Evolutionary conservation across 768 basidiomycete genomes (phyloP).

Genomic region (Russula virescens): DNA sequence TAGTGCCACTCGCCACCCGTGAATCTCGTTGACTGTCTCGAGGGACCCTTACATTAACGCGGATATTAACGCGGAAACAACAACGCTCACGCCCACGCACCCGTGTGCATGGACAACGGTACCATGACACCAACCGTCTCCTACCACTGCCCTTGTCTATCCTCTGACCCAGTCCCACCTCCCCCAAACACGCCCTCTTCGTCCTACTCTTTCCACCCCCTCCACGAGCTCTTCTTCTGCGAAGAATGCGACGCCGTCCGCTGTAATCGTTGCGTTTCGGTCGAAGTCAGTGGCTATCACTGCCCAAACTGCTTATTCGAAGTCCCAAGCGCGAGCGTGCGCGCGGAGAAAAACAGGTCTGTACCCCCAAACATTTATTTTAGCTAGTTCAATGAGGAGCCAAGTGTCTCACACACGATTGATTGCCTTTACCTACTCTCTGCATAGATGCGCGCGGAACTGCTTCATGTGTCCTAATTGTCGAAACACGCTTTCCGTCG

Average conservation of each 20-base stretch:
- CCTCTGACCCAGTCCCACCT: conserved; percentile 53
- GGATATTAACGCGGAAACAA: neutral
- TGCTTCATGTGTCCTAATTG: conserved; percentile 97
- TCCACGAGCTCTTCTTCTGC: conserved; percentile 90
- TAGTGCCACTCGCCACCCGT: neutral
- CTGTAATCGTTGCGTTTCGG: conserved; percentile 85
- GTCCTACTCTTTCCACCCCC: conserved; percentile 72
- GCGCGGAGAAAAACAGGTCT: conserved; percentile 94
- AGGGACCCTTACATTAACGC: neutral
- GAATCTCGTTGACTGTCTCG: too few relatives aligned
- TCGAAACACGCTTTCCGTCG: conserved; percentile 81
- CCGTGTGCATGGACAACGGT: neutral
- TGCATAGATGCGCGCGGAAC: conserved; percentile 90
- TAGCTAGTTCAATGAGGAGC: neutral
- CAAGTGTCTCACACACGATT: neutral
- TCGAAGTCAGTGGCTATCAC: conserved; percentile 96
- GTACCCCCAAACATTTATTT: too few relatives aligned
- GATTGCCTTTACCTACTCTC: neutral
- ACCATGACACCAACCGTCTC: conserved; percentile 41
- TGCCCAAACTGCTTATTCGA: conserved; percentile 99
- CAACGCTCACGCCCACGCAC: neutral
- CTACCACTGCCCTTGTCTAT: conserved; percentile 75
- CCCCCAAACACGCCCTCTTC: conserved; percentile 75
- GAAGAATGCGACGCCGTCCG: conserved; percentile 96
- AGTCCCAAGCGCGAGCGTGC: conserved; percentile 96